Evolutionary conservation across 2,329 filamentous ascomycete species (phyloP), one percentile per base, ranked within the genome.

Genomic region (Cytospora leucostoma): DNA sequence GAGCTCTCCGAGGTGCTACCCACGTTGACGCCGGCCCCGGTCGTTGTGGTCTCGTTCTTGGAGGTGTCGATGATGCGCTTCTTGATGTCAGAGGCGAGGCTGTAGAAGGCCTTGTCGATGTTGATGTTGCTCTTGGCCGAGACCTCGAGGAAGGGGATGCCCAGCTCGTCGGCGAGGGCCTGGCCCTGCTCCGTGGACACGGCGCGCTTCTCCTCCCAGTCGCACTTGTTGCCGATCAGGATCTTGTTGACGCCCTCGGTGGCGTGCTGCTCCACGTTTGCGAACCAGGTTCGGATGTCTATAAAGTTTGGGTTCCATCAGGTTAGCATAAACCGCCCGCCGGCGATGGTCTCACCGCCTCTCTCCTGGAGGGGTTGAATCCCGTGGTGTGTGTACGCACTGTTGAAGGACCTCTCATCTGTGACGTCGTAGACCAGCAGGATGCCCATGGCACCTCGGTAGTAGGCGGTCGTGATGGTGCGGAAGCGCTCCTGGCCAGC

Each of bases 231-330:
- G 76, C 95, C 95, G 70, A 99, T 97, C 69, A 99, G 86, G 75
- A 99, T 98, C 84, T 98, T 99, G 87, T 98, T 97, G 75, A 99
- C 95, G 73, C 95, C 95, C 80, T 98, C 95, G 72, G 92, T 97
- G 64, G 95, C 95, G 80, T 99, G 93, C 78, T 97, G 93, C 77
- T 97, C 93, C 71, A 97, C 93, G 80, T 99, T 98, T 75, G 93
- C 93, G 81, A 99, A 99, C 95, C 95, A 99, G 70, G 95, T 98
- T 74, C 93, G 90, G 78, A 99, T 99, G 80, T 99, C 95, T 98
- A 74, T 64, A 53, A 40, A 13, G 7, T 7, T 49, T 44, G 17
- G 19, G 32, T 37, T 17, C 57, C 52, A 47, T 44, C 2, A 34
- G 21, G 17, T 57, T 44, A 53, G 58, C 59, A 49, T n/a, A 32